These are phyloP conservation scores for Panaeolus papilionaceus DNA, from an alignment of 768 basidiomycete genomes.

Conservation along the genomic window DNA sequence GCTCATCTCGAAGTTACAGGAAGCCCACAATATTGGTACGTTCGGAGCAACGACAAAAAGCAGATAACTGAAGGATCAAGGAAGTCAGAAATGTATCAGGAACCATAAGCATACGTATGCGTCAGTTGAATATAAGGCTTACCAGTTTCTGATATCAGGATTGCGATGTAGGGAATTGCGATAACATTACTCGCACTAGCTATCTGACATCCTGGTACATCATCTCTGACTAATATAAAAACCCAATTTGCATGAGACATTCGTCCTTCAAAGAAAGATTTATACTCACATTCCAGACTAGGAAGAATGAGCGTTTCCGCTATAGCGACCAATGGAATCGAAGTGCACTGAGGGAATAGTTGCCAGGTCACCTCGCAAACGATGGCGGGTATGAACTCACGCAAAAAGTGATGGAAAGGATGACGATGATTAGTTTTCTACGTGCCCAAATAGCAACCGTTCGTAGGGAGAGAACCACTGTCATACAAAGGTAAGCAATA, in stretches of 20 bases:
- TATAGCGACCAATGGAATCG: not conserved
- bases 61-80: constrained; percentile 16
- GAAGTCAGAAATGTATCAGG: not conserved
- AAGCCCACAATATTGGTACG: constrained; percentile 4
- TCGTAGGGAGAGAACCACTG: constrained; percentile 27
- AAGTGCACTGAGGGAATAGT: not conserved
- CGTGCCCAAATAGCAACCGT: constrained; percentile 24
- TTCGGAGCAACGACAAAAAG: constrained; percentile 21
- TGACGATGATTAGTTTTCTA: not conserved
- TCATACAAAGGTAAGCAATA: not conserved
- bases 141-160: constrained; percentile 25
- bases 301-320: not conserved
- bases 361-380: not conserved
- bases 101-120: not conserved
- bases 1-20: not conserved
- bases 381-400: constrained; percentile 15
- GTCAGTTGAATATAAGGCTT: not conserved
- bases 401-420: constrained; percentile 16
- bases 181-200: constrained; percentile 13
- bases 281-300: not conserved
- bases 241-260: not conserved
- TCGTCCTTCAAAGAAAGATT: not conserved
- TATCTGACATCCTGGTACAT: constrained; percentile 19
- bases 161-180: constrained; percentile 14
- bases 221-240: not conserved